Conservation (phyloP, 495 filamentous ascomycete genomes). For the Penicillium canariense region DNA sequence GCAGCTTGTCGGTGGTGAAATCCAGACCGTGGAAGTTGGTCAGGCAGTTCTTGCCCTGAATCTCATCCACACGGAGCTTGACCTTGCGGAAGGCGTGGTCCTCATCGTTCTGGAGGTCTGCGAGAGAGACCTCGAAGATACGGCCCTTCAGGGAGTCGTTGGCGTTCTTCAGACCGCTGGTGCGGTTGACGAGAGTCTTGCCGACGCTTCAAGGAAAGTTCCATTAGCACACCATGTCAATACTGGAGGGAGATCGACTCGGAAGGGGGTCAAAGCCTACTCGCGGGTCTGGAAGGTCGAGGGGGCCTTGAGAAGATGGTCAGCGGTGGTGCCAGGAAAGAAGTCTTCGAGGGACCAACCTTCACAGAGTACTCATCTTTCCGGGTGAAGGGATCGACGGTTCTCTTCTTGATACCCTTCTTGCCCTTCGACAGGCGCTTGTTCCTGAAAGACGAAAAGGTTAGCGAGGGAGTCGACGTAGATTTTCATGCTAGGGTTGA, state of each 20-base stretch:
- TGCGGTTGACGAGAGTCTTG: constrained; percentile 98
- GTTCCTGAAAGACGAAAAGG: constrained; percentile 64
- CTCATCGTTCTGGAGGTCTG: constrained; percentile 98
- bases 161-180: constrained; percentile 98
- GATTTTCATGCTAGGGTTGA: neutral
- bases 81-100: constrained; percentile 99
- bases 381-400: constrained; percentile 91
- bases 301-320: constrained; percentile 62
- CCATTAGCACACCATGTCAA: constrained; percentile 13
- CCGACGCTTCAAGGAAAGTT: constrained; percentile 71
- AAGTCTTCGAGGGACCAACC: constrained; percentile 48
- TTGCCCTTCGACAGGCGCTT: constrained; percentile 99
- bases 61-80: constrained; percentile 96
- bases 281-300: constrained; percentile 94
- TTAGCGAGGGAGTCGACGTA: constrained; percentile 9
- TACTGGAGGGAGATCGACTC: neutral
- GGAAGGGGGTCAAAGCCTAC: constrained; percentile 55
- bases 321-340: constrained; percentile 16
- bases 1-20: constrained; percentile 99
- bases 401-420: constrained; percentile 99
- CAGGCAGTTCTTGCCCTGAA: constrained; percentile 99
- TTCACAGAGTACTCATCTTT: constrained; percentile 99
- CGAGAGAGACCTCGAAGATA: constrained; percentile 97
- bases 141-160: constrained; percentile 98
- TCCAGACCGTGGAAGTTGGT: constrained; percentile 99